Conservation (phyloP, 768 basidiomycete genomes). For the Serendipita indica region DNA sequence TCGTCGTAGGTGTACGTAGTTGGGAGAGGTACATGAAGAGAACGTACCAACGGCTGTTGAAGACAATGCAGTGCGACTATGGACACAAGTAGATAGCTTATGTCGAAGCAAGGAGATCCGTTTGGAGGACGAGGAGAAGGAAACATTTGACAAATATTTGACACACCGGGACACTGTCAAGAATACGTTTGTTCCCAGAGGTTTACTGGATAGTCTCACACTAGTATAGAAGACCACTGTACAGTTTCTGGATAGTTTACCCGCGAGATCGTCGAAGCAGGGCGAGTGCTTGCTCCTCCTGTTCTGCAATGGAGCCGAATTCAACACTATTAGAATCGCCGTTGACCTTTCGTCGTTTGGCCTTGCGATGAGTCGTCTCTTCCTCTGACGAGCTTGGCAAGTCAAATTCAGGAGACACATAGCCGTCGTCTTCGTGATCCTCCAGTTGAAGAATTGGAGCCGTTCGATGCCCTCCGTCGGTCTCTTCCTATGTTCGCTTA, state of each 20-base stretch:
- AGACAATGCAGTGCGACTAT: neutral
- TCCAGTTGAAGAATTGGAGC: slow-evolving; percentile 14
- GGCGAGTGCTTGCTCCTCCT: slow-evolving; percentile 50
- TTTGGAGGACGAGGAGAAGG: neutral
- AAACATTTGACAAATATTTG: neutral
- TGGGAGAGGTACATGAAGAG: neutral
- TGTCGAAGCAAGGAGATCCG: neutral
- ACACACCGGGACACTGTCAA: neutral
- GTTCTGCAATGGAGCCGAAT: slow-evolving; percentile 28
- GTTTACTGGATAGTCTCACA: neutral
- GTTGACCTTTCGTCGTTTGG: slow-evolving; percentile 23
- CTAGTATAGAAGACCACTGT: neutral
- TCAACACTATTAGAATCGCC: neutral
- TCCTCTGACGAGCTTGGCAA: slow-evolving; percentile 26
- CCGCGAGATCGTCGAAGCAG: slow-evolving; percentile 27
- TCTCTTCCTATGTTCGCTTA: neutral
- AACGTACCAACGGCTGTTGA: neutral
- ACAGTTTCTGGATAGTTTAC: neutral
- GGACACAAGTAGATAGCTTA: neutral
- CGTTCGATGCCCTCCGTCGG: neutral
- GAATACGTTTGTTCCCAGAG: neutral
- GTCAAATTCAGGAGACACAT: slow-evolving; percentile 58
- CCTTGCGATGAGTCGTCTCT: slow-evolving; percentile 20
- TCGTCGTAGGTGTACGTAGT: neutral
- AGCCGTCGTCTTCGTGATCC: slow-evolving; percentile 33